phyloP scores from a whole-genome alignment of 106 monocot genomes.

The Narthecium ossifragum region DNA sequence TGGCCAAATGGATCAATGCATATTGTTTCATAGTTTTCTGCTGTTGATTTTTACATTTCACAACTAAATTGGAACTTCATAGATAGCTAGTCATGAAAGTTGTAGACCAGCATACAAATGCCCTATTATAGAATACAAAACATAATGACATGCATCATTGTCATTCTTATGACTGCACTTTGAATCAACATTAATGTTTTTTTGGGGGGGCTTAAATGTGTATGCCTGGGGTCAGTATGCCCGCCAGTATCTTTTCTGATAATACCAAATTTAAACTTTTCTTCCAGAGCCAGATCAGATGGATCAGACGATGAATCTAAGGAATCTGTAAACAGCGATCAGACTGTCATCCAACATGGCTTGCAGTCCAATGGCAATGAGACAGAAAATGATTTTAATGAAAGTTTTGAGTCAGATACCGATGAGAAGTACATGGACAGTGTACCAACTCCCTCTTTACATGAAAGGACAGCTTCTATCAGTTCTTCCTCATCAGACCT shows the following conservation, averaged over 20 bases:
- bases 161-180: no score
- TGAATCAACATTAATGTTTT: no score
- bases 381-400: constrained; percentile 10
- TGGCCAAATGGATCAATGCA: background rate
- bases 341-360: background rate
- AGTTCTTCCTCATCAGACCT: constrained; percentile 17
- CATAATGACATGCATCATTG: background rate
- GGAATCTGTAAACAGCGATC: constrained; percentile 8
- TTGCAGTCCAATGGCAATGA: constrained; percentile 10
- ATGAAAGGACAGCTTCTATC: constrained; percentile 13
- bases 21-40: background rate
- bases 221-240: no score
- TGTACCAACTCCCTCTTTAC: background rate
- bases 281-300: constrained; percentile 12
- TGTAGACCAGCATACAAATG: background rate
- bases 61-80: no score
- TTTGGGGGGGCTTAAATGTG: no score
- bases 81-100: no score
- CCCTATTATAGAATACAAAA: background rate
- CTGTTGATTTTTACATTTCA: background rate
- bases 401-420: constrained; percentile 13
- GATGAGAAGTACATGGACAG: constrained; percentile 19
- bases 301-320: constrained; percentile 22
- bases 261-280: background rate
- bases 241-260: background rate